Evolutionary conservation across 163 green algal genomes (phyloP).

Genomic region (Scenedesmus sp.): DNA sequence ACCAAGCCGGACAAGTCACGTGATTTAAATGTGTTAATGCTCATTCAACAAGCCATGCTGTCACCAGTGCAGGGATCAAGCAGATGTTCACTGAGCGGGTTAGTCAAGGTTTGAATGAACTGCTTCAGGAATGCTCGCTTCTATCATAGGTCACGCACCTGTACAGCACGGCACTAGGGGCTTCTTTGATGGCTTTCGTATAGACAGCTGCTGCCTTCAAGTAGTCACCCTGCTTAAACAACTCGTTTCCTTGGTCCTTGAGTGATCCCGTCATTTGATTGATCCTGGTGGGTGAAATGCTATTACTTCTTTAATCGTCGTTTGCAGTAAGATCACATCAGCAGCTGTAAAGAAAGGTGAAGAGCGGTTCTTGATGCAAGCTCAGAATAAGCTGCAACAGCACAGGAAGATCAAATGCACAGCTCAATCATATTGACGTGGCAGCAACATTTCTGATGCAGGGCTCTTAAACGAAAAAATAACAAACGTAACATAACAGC

Average conservation of each 20-base stretch:
- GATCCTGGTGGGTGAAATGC: no score
- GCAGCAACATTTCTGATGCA: not conserved
- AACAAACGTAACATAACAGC: not conserved
- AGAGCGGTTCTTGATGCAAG: no score
- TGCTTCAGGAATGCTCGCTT: not conserved
- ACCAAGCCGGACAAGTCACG: not conserved
- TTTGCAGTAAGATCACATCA: no score
- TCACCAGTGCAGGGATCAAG: not conserved
- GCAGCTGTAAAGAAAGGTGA: no score
- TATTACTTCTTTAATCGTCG: no score
- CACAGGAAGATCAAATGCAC: no score
- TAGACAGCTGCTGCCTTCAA: conserved; percentile 87
- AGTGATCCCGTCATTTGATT: conserved; percentile 22
- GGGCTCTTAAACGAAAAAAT: not conserved
- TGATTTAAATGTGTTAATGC: not conserved
- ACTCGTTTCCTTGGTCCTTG: conserved; percentile 81
- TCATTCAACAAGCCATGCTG: not conserved
- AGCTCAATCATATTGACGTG: not conserved
- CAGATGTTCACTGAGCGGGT: not conserved
- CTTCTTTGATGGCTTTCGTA: conserved; percentile 81
- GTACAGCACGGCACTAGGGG: conserved; percentile 80
- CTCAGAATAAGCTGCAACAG: no score
- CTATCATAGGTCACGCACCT: conserved; percentile 64
- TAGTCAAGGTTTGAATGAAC: not conserved
- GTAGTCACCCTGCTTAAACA: conserved; percentile 78